Conservation (phyloP, 495 filamentous ascomycete species). For the Talaromyces proteolyticus region DNA sequence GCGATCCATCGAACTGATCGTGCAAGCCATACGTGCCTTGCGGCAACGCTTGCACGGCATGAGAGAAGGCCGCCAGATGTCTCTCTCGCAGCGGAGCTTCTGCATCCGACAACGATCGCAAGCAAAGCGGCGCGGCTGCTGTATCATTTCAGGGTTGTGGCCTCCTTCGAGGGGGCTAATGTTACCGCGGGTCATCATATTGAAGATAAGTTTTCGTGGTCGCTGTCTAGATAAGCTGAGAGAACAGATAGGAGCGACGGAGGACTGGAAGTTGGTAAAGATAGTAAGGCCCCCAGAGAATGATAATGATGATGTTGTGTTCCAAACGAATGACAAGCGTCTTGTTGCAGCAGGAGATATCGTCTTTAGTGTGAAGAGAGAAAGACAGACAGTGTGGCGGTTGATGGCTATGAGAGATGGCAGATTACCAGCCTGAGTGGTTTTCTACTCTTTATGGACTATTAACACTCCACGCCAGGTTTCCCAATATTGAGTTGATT, state of each 20-base stretch:
- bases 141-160: slow-evolving; percentile 2
- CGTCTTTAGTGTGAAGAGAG: not conserved
- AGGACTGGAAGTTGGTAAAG: no score
- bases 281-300: no score
- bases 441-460: not conserved
- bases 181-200: slow-evolving; percentile 2
- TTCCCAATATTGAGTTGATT: slow-evolving; percentile 2
- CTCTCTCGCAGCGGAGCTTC: slow-evolving; percentile 10
- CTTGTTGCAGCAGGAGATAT: not conserved
- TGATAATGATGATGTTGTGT: no score
- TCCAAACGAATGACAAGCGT: not conserved
- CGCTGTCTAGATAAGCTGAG: no score
- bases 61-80: slow-evolving; percentile 8
- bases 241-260: no score
- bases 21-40: slow-evolving; percentile 5
- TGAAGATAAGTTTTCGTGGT: no score
- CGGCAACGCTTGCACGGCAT: slow-evolving; percentile 10
- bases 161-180: slow-evolving; percentile 2
- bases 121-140: slow-evolving; percentile 10
- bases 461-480: not conserved
- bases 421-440: not conserved
- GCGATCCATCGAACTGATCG: slow-evolving; percentile 8
- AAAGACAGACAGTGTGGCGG: not conserved
- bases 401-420: not conserved
- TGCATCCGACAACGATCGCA: slow-evolving; percentile 10